Conservation (phyloP, 441 rosid species). For the Gossypium armourianum region DNA sequence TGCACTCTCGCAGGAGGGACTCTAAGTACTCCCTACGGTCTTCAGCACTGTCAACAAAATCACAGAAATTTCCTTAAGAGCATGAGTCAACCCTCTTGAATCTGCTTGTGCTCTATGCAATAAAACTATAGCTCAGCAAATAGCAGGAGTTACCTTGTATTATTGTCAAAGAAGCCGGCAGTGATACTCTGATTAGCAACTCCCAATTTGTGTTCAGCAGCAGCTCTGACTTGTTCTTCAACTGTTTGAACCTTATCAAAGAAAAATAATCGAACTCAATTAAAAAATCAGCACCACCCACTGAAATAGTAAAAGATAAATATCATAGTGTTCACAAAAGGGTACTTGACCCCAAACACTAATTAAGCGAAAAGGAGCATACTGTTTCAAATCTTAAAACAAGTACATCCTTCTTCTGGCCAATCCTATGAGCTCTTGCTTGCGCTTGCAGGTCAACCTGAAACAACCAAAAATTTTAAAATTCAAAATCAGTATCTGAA, state of each 20-base stretch:
- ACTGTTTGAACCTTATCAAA: constrained; percentile 68
- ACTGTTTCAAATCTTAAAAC: constrained; percentile 93
- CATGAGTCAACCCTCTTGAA: constrained; percentile 9
- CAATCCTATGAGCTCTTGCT: constrained; percentile 93
- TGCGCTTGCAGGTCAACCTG: constrained; percentile 98
- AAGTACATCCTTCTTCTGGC: constrained; percentile 91
- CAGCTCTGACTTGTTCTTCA: constrained; percentile 90
- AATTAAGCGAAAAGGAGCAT: constrained; percentile 13
- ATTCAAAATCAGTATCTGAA: constrained; percentile 10
- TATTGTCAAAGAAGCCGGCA: constrained; percentile 89
- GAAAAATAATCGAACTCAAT: background rate
- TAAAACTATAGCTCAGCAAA: constrained; percentile 1
- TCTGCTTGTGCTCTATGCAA: background rate
- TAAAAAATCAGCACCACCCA: background rate
- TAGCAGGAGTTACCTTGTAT: constrained; percentile 50
- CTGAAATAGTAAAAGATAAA: background rate
- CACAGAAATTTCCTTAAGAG: constrained; percentile 14
- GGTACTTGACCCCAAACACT: background rate
- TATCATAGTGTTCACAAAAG: background rate
- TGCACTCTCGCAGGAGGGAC: constrained; percentile 71
- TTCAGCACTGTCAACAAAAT: constrained; percentile 55
- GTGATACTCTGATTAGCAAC: constrained; percentile 96
- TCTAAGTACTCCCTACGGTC: constrained; percentile 90
- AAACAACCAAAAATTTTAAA: constrained; percentile 4
- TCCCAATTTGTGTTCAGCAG: constrained; percentile 92